Base-by-base conservation (phyloP, 345 rosid species). In the Lepidium africanum region DNA sequence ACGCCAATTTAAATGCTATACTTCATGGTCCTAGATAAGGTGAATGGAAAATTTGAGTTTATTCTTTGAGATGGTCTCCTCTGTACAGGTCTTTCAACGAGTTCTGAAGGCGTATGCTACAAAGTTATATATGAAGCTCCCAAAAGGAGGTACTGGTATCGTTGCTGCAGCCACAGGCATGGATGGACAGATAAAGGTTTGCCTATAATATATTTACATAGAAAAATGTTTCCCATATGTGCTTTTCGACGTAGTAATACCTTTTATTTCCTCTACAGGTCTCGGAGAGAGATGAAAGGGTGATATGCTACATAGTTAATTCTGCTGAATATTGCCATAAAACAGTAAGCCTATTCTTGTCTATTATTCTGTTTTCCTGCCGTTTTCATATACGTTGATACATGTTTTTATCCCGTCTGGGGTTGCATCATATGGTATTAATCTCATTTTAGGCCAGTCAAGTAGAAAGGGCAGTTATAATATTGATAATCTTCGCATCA, bases 81-180 rank as follows among this genome's bases (percentile, higher is more conserved):
- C 52, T 42, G 71, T 21, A 76, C 73, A 91, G 99, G 97, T 94
- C 36, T 94, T 94, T 81, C 96, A 94, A 86, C 86, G 86, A 83
- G 78, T 85, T 75, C 86, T 94, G 10, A 91, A 89, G 83, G 96
- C 95, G 15, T 94, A 94, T 70, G 97, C 92, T 32, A 70, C 88
- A 61, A 94, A 86, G 91, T 93, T 94, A 54, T 85, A 80, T 83
- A 79, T 76, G 40, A 94, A 86, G 79, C 85, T 94, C 63, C 99
- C 99, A 12, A 94, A 87, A 79, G 90, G 97, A 60, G 99, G 99
- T 57, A 72, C 85, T 7, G 99, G 99, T 57, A 84, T 94, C 63
- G 99, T 94, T 76, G 99, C 99, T 21, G 96, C 99, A 54, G 99
- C 99, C 50, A 94, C 99, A 7, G 97, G 99, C 63, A 87, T 87